Evolutionary conservation across 345 rosid species (phyloP).

Genomic region (Noccaea caerulescens): DNA sequence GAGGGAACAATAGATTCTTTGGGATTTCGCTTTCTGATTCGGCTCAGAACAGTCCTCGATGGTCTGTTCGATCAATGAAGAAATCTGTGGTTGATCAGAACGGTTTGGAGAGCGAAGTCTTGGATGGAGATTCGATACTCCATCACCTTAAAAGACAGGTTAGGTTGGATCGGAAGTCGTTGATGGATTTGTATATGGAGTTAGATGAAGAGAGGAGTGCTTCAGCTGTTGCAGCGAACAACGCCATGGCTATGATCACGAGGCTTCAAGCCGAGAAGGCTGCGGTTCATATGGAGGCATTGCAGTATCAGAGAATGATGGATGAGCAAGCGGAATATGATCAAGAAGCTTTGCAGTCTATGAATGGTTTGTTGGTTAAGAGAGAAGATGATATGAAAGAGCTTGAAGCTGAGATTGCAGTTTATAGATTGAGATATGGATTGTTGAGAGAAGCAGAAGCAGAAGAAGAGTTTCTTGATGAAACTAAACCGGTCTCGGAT

Average conservation of each 20-base stretch:
- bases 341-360: constrained; percentile 84
- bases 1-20: constrained; percentile 68
- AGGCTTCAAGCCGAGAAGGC: constrained; percentile 90
- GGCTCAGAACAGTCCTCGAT: constrained; percentile 63
- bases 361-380: constrained; percentile 56
- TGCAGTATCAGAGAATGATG: constrained; percentile 99
- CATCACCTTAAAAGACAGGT: constrained; percentile 80
- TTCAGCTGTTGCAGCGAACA: constrained; percentile 88
- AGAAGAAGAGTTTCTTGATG: constrained; percentile 42
- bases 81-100: constrained; percentile 57
- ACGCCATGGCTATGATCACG: constrained; percentile 97
- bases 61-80: constrained; percentile 49
- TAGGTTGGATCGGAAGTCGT: constrained; percentile 77
- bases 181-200: constrained; percentile 88
- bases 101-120: constrained; percentile 43
- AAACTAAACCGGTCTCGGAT: constrained; percentile 36
- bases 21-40: constrained; percentile 83
- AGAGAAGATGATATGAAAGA: constrained; percentile 68
- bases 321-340: constrained; percentile 96
- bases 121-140: constrained; percentile 63
- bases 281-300: constrained; percentile 97
- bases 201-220: constrained; percentile 92
- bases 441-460: constrained; percentile 42
- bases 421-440: constrained; percentile 65
- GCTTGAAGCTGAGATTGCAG: constrained; percentile 70